phyloP scores from a whole-genome alignment of 345 rosid genomes.

The Eucalyptus cloeziana region DNA sequence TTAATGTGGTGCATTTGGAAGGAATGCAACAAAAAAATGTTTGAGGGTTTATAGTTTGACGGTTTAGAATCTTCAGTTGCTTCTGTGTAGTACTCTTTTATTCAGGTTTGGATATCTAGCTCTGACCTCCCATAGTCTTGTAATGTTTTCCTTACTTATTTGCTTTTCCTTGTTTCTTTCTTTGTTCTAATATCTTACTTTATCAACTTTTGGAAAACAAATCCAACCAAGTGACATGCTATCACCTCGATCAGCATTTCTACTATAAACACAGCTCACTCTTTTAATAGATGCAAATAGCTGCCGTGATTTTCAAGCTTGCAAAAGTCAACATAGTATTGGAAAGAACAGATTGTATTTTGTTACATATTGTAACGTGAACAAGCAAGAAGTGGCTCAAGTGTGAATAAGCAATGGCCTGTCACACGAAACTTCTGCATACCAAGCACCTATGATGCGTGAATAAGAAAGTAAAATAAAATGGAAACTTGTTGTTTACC shows the following conservation, averaged over 20 bases:
- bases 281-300: background rate
- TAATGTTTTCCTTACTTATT: background rate
- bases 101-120: background rate
- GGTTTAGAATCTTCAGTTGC: background rate
- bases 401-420: background rate
- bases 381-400: background rate
- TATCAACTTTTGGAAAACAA: background rate
- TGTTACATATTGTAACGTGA: background rate
- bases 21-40: background rate
- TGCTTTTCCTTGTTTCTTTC: background rate
- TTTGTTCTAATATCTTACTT: background rate
- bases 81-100: background rate
- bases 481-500: constrained; percentile 23
- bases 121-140: background rate
- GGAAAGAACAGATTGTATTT: background rate
- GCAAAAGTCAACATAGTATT: background rate
- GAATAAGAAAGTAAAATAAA: background rate
- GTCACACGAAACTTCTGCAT: background rate
- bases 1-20: background rate
- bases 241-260: background rate
- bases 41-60: background rate
- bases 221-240: background rate
- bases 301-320: background rate
- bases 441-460: background rate
- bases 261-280: background rate